Evolutionary conservation across 2,329 filamentous ascomycete genomes (phyloP).

Genomic region (Penicillium sp.): DNA sequence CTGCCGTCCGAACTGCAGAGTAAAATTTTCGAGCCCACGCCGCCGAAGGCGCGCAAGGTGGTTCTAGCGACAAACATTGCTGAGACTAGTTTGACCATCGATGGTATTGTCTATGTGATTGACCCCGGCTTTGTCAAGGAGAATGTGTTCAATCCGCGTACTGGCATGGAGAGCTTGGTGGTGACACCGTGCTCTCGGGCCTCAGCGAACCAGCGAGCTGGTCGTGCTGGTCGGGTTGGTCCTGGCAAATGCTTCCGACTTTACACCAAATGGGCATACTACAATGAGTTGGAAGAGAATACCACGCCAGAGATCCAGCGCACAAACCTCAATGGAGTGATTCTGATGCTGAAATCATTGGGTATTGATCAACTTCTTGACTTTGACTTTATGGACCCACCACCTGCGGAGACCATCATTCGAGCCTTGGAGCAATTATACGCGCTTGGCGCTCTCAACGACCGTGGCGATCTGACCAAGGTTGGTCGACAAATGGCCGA

Average conservation of each 20-base stretch:
- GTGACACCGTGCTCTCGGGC: constrained; percentile 90
- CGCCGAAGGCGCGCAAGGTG: constrained; percentile 81
- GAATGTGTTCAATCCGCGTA: constrained; percentile 87
- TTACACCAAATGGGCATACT: constrained; percentile 90
- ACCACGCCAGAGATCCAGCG: constrained; percentile 92
- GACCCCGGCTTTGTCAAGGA: constrained; percentile 96
- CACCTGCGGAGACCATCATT: constrained; percentile 85
- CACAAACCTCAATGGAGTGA: constrained; percentile 80
- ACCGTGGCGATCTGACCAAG: constrained; percentile 85
- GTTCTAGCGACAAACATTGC: constrained; percentile 96
- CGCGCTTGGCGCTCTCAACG: constrained; percentile 83
- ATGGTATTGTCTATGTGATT: constrained; percentile 94
- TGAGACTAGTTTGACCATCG: constrained; percentile 92
- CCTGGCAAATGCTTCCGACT: constrained; percentile 91
- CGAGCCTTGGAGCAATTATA: constrained; percentile 88
- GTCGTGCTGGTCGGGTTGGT: constrained; percentile 86
- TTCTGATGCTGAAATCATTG: constrained; percentile 82
- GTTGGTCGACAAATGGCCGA: constrained; percentile 93
- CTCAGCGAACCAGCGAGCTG: constrained; percentile 88
- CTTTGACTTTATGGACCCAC: constrained; percentile 96
- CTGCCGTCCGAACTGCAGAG: constrained; percentile 86
- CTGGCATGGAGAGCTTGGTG: constrained; percentile 88
- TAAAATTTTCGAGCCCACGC: constrained; percentile 93
- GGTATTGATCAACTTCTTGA: constrained; percentile 90
- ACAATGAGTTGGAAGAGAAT: constrained; percentile 91